These are phyloP conservation scores for Venturia oleaginea DNA, from an alignment of 2,329 filamentous ascomycete genomes.

Conservation along the genomic window DNA sequence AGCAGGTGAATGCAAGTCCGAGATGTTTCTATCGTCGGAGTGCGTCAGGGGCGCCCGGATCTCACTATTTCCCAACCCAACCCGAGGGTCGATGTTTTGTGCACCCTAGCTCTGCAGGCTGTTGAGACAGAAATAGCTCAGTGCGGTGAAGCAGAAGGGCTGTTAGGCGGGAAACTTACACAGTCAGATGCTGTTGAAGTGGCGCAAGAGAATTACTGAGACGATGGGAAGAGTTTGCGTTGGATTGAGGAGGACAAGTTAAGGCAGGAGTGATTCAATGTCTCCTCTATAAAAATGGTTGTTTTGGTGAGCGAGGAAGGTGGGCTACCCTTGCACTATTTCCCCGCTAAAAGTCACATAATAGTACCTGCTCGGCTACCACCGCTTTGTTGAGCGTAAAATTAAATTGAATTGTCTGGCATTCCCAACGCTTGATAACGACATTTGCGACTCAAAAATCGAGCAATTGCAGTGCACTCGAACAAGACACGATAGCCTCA, in stretches of 20 bases:
- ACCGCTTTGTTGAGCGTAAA: not conserved
- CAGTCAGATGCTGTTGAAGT: not conserved
- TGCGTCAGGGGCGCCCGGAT: slow-evolving; percentile 1
- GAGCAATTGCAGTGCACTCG: not conserved
- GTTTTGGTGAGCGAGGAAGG: not conserved
- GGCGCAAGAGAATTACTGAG: not conserved
- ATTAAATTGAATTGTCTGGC: not conserved
- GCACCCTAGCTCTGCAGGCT: slow-evolving; percentile 1
- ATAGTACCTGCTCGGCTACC: no score
- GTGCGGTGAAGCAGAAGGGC: not conserved
- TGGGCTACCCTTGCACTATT: not conserved
- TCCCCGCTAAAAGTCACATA: no score
- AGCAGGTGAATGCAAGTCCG: not conserved
- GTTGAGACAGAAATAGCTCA: slow-evolving; percentile 9
- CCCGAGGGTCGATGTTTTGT: not conserved
- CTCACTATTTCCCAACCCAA: slow-evolving; percentile 5
- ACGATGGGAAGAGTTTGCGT: not conserved
- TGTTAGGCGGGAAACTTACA: not conserved
- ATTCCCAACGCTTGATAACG: not conserved
- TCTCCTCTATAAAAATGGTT: not conserved
- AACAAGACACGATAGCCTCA: not conserved
- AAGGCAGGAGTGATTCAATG: not conserved
- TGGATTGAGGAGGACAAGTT: not conserved
- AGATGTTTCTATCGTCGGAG: slow-evolving; percentile 5
- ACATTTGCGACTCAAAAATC: not conserved